Base-by-base conservation (phyloP, 805 yeast species). In the Vanderwaltozyma tropicalis region DNA sequence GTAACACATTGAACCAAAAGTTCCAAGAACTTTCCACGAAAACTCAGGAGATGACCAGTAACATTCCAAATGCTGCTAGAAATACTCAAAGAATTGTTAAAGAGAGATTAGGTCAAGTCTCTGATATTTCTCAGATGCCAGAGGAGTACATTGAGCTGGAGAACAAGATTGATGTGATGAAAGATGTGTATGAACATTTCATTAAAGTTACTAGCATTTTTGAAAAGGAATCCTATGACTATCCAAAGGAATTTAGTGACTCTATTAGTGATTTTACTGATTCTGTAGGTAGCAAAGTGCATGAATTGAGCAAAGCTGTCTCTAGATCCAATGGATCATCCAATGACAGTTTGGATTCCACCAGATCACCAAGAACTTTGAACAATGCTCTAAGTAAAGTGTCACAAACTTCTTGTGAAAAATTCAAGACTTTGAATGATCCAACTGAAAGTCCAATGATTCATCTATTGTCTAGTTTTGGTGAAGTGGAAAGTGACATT, bases 361-460 rank as follows among this genome's bases (percentile, higher is more conserved):
- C 27, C 27, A 11, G 12, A 24, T 8, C 15, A 40, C 92, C 89
- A 47, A 80, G 80, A 67, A 83, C 94, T 6, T 67, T 83, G 51
- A 78, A 78, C 61, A 87, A 80, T 55, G 92, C 94, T 5, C 64
- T 83, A 41, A 72, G 82, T 29, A 72, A 88, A 37, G 87, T 89
- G 28, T 71, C 87, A 7, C 71, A 76, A 42, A 69, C 46, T 24
- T 43, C 53, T 19, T 46, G 52, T 36, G 55, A 53, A 34, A 58
- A 36, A 45, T 56, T 41, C 50, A 61, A 41, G 54, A 37, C 40
- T 38, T 37, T 47, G 52, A 15, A 31, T 16, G 34, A 29, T 16
- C 48, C 58, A 22, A 68, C 13, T 66, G 76, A 9, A 54, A 69
- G 35, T 63, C 63, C 33, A 39, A 39, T 43, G 43, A 68, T 79